These are phyloP conservation scores for Coniella vitis DNA, from an alignment of 2,329 filamentous ascomycete genomes.

Conservation along the genomic window DNA sequence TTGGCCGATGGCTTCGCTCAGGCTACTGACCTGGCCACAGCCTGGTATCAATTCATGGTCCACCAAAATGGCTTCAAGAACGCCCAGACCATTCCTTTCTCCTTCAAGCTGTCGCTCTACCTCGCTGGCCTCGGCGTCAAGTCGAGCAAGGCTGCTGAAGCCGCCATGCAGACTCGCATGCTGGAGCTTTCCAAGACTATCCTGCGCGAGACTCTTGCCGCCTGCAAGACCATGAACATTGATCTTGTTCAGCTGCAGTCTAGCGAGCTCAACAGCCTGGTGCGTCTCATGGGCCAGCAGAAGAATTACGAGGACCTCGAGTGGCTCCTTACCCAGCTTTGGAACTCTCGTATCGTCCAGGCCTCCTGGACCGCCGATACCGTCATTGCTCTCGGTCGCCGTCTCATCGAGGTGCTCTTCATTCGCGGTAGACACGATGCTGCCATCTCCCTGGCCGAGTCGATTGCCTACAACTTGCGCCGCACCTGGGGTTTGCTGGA, in stretches of 20 bases:
- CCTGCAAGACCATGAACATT: constrained; percentile 16
- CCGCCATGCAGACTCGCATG: constrained; percentile 13
- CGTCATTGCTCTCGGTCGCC: constrained; percentile 15
- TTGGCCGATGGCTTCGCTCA: constrained; percentile 9
- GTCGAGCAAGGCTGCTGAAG: constrained; percentile 21
- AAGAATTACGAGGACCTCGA: constrained; percentile 18
- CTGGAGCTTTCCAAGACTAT: constrained; percentile 17
- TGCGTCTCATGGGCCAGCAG: constrained; percentile 17
- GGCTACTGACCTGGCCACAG: constrained; percentile 14
- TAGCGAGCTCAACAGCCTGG: constrained; percentile 16
- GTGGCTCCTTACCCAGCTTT: constrained; percentile 17
- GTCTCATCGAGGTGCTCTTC: constrained; percentile 16
- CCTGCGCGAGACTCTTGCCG: constrained; percentile 15
- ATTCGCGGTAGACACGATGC: constrained; percentile 13
- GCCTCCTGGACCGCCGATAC: constrained; percentile 14
- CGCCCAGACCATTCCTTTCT: constrained; percentile 14
- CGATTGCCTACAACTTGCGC: constrained; percentile 17
- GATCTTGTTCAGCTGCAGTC: constrained; percentile 16
- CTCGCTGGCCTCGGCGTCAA: constrained; percentile 19
- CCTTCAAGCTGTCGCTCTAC: constrained; percentile 16
- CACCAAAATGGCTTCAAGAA: constrained; percentile 17
- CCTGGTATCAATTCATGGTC: constrained; percentile 16
- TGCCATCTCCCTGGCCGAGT: constrained; percentile 17
- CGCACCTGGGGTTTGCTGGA: constrained; percentile 17
- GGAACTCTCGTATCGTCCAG: constrained; percentile 17